Evolutionary conservation across 768 basidiomycete genomes (phyloP).

Genomic region (Lentinula sp.): DNA sequence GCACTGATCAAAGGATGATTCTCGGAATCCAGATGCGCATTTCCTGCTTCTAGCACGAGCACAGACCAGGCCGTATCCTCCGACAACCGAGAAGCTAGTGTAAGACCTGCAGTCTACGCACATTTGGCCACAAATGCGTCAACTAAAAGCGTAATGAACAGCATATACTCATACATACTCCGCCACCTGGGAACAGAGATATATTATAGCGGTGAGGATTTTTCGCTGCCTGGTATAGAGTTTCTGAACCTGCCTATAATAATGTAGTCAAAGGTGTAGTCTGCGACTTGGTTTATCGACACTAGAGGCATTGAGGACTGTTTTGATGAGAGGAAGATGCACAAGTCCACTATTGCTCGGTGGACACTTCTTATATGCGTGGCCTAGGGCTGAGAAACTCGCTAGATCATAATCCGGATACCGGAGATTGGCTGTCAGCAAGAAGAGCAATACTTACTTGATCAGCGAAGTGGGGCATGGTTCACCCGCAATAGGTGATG

Average conservation of each 20-base stretch:
- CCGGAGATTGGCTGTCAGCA: background rate
- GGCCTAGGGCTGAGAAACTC: background rate
- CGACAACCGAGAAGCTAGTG: constrained; percentile 29
- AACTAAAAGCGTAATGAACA: background rate
- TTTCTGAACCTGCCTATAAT: background rate
- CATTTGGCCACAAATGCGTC: background rate
- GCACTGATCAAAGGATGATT: constrained; percentile 13
- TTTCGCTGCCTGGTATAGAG: background rate
- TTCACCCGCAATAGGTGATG: background rate
- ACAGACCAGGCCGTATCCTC: constrained; percentile 27
- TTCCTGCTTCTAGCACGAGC: constrained; percentile 26
- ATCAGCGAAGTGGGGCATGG: no score
- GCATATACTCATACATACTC: background rate
- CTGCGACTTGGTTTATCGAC: constrained; percentile 1
- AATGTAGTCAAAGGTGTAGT: constrained; percentile 8
- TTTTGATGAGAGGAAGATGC: background rate
- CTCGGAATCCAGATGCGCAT: constrained; percentile 11
- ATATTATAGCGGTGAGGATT: background rate
- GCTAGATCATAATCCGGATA: background rate
- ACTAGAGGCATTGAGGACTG: constrained; percentile 2
- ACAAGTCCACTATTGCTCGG: background rate
- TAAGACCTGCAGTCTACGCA: constrained; percentile 26
- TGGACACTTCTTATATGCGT: background rate
- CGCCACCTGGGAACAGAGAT: background rate
- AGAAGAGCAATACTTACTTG: background rate